These are phyloP conservation scores for Irpex lacteus DNA, from an alignment of 1,284 basidiomycete genomes.

Conservation along the genomic window DNA sequence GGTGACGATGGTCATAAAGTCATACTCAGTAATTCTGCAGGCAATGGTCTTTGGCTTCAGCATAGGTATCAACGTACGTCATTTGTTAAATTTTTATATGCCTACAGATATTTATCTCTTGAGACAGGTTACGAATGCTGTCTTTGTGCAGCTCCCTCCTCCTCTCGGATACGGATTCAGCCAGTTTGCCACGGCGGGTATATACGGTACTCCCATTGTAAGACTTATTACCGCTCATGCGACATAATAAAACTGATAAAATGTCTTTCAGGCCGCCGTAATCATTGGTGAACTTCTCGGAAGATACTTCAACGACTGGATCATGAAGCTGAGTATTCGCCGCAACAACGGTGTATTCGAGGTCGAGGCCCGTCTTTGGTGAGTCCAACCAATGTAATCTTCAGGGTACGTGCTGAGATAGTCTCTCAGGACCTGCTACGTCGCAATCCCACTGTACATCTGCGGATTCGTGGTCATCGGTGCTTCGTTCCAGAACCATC, in stretches of 20 bases:
- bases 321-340: slow-evolving; percentile 54
- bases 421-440: slow-evolving; percentile 54
- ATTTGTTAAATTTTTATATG: neutral
- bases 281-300: slow-evolving; percentile 69
- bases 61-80: slow-evolving; percentile 68
- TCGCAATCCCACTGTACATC: slow-evolving; percentile 61
- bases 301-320: slow-evolving; percentile 65
- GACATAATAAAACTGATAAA: neutral
- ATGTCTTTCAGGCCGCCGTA: slow-evolving; percentile 46
- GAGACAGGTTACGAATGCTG: slow-evolving; percentile 63
- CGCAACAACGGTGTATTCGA: slow-evolving; percentile 69
- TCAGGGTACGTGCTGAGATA: neutral
- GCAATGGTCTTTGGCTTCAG: slow-evolving; percentile 64
- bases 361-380: slow-evolving; percentile 70
- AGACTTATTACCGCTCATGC: slow-evolving; percentile 14
- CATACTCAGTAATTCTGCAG: slow-evolving; percentile 25
- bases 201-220: slow-evolving; percentile 66
- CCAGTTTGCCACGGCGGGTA: slow-evolving; percentile 49
- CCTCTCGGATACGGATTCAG: slow-evolving; percentile 60
- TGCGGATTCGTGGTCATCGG: slow-evolving; percentile 64
- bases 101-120: neutral
- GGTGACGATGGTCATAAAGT: neutral
- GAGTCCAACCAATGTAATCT: slow-evolving; percentile 16
- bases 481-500: slow-evolving; percentile 53
- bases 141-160: slow-evolving; percentile 59